Base-by-base conservation (phyloP, 2,329 filamentous ascomycete species). In the Drechslera avenae region DNA sequence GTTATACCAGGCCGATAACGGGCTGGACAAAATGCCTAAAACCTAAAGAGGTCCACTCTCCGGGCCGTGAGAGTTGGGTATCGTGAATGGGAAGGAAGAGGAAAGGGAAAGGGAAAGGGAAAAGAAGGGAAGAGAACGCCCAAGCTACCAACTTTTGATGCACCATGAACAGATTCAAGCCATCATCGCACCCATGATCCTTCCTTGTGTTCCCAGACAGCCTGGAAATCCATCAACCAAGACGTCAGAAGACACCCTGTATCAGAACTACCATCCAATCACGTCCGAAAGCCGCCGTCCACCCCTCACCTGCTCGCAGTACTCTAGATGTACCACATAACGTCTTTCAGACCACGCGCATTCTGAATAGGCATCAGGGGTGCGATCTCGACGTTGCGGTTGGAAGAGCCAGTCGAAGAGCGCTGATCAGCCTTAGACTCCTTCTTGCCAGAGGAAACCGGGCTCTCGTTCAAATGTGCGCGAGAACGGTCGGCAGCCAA, bases 401-500 rank as follows among this genome's bases (percentile, higher is more conserved):
- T 62, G n/a, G 67, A 64, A 10, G 66, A 68, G 30, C 65, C 66
- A 30, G 64, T 67, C 1, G 67, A 63, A 13, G 67, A n/a, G n/a
- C n/a, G 53, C 40, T 55, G 52, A 13, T 67, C 63, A 8, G 56
- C 62, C 56, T 68, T 65, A 9, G 65, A 55, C 59, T 72, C 68
- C 56, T 74, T 73, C 68, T 74, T 73, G 46, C 71, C 70, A 4
- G 71, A 72, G 10, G 72, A 73, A 18, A 73, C 67, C 4, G 67
- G 64, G 47, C 57, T 61, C 21, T 71, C 70, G 55, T 81, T 78
- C 64, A 93, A 86, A 59, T 99, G 94, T 3, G 86, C 79, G 46
- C 86, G 86, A 16, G 90, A 91, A 41, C 94, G 89, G 50, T 86
- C 85, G 7, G 91, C 88, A 28, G 92, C 91, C 57, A 99, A 76